These are phyloP conservation scores for Cyclotella kingstonii DNA, from an alignment of 108 stramenopile genomes.

Conservation along the genomic window DNA sequence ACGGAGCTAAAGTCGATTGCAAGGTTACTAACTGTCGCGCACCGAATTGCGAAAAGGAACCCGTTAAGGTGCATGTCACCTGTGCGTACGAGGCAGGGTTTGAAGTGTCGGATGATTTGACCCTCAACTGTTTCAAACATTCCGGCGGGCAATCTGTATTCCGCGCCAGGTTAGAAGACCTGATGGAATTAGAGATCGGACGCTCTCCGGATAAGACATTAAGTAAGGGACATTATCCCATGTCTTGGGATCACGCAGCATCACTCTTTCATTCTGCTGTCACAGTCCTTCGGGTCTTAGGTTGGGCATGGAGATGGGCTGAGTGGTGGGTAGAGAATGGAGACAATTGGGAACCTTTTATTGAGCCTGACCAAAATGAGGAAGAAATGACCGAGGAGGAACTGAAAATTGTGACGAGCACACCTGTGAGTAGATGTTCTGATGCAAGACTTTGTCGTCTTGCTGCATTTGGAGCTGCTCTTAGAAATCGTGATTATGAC, in stretches of 20 bases:
- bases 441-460: slow-evolving; percentile 81
- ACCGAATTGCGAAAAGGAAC: slow-evolving; percentile 23
- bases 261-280: slow-evolving; percentile 63
- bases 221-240: slow-evolving; percentile 12
- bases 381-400: slow-evolving; percentile 74
- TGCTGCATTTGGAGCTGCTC: slow-evolving; percentile 81
- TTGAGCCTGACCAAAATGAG: slow-evolving; percentile 68
- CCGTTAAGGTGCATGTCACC: slow-evolving; percentile 59
- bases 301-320: slow-evolving; percentile 92
- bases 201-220: slow-evolving; percentile 32
- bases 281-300: slow-evolving; percentile 56
- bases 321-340: slow-evolving; percentile 85
- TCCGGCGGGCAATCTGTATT: slow-evolving; percentile 57
- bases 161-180: slow-evolving; percentile 79
- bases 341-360: slow-evolving; percentile 76
- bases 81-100: slow-evolving; percentile 85
- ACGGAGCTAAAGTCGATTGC: slow-evolving; percentile 69
- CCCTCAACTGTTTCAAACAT: slow-evolving; percentile 65
- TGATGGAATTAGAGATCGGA: slow-evolving; percentile 57
- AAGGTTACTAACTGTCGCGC: slow-evolving; percentile 38
- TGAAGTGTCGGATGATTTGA: slow-evolving; percentile 46
- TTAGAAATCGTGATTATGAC: slow-evolving; percentile 82
- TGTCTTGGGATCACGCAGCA: slow-evolving; percentile 64
- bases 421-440: slow-evolving; percentile 55
- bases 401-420: slow-evolving; percentile 70